Evolutionary conservation across 352 stramenopile species (phyloP), one percentile per base, ranked within the genome.

Genomic region (Phytopythium chamaehyphon): DNA sequence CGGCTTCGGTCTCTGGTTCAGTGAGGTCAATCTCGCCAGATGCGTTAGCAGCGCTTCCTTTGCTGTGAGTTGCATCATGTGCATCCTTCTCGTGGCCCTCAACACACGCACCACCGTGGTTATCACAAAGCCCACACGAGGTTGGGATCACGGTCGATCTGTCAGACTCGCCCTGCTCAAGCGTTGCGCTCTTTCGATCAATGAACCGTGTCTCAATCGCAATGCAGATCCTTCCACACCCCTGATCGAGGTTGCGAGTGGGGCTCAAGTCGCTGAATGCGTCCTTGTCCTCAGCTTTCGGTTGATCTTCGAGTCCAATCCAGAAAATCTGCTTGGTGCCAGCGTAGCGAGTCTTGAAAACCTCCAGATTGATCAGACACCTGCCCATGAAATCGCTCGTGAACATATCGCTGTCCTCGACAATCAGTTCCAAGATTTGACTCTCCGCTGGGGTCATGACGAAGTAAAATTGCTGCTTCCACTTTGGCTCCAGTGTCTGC

Each of bases 381-480:
- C 77, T 62, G 12, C 81, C 81, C 53, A 91, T 76, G n/a, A 91
- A 89, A 51, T 88, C 74, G 49, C 76, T 86, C 54, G 66, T 71
- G 21, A 89, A 64, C 48, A 88, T 57, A 50, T 90, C 76, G 24
- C 71, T 67, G 56, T 90, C 81, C 65, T 91, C 73, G 6, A 89
- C 56, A 1, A 60, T 57, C 5, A 92, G 37, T 39, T 83, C 66
- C n/a, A 92, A 40, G 0, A 80, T 44, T 46, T 86, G 74, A 18
- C 70, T 73, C 11, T 76, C 55, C 2, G 42, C 42, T 16, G 62
- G 62, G 31, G 61, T 43, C 24, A 83, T 56, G 36, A 60, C 58
- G 53, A 91, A 91, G 61, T 73, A 91, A 62, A 88, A 91, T 0
- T 61, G 68, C 58, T 91, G 77, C 23, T 72, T 70, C 81, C 81